Conservation (phyloP, 352 stramenopile species). For the Plasmopara halstedii region DNA sequence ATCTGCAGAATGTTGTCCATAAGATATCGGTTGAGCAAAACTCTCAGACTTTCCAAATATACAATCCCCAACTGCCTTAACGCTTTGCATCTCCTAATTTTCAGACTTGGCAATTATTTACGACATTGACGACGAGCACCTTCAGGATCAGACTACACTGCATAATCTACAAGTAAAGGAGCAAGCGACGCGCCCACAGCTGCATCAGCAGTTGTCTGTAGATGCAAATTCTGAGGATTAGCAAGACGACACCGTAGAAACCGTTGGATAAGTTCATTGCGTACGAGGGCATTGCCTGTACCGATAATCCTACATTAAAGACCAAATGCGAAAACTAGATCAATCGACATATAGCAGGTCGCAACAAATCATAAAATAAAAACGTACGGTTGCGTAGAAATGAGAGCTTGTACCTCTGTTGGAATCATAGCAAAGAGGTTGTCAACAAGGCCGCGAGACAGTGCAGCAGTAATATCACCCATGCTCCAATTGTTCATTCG, state of each 20-base stretch:
- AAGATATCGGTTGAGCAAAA: too few relatives aligned
- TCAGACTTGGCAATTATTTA: too few relatives aligned
- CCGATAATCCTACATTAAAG: slow-evolving; percentile 47
- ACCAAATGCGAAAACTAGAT: background rate
- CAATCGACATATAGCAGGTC: background rate
- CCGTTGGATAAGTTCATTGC: slow-evolving; percentile 52
- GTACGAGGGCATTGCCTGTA: slow-evolving; percentile 60
- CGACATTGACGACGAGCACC: background rate
- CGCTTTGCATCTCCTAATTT: too few relatives aligned
- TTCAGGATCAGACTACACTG: too few relatives aligned
- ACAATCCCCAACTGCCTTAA: too few relatives aligned
- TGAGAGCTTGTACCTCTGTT: slow-evolving; percentile 19
- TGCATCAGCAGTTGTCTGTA: slow-evolving; percentile 47
- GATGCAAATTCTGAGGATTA: slow-evolving; percentile 22
- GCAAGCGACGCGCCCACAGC: slow-evolving; percentile 47
- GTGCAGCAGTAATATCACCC: slow-evolving; percentile 59
- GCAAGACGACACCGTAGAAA: slow-evolving; percentile 33
- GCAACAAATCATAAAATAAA: too few relatives aligned
- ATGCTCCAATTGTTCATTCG: slow-evolving; percentile 60
- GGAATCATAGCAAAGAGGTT: slow-evolving; percentile 74
- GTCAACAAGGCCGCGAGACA: slow-evolving; percentile 54
- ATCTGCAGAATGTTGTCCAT: too few relatives aligned
- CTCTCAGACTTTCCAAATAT: too few relatives aligned
- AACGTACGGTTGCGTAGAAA: slow-evolving; percentile 36
- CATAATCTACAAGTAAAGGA: slow-evolving; percentile 15